Evolutionary conservation across 164 flowering plant genomes (phyloP).

Genomic region (Chimonanthus praecox): DNA sequence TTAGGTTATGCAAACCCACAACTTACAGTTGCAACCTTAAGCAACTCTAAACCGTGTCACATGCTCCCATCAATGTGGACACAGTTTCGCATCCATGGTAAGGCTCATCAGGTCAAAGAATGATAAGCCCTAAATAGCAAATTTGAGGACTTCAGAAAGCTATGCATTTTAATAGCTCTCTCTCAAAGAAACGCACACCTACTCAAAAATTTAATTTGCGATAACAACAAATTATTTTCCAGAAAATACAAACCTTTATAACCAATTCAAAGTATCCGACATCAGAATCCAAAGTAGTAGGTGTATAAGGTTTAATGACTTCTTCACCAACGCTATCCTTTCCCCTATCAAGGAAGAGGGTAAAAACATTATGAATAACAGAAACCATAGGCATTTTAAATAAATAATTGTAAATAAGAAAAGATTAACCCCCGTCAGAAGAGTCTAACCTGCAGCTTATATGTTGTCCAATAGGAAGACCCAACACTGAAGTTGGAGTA

Average conservation of each 20-base stretch:
- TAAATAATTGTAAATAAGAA: background rate
- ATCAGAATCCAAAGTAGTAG: conserved; percentile 95
- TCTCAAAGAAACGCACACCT: too few relatives aligned
- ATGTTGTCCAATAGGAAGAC: conserved; percentile 98
- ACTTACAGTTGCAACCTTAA: too few relatives aligned
- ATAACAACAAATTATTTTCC: background rate
- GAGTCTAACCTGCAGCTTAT: conserved; percentile 78
- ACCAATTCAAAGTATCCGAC: conserved; percentile 91
- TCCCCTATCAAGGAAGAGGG: conserved; percentile 47
- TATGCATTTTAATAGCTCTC: background rate
- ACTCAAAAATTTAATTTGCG: too few relatives aligned
- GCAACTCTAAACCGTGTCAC: too few relatives aligned
- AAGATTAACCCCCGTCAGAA: background rate
- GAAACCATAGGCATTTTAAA: background rate
- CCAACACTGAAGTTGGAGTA: conserved; percentile 76
- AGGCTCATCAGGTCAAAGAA: background rate
- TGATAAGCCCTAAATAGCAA: background rate
- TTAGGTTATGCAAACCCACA: too few relatives aligned
- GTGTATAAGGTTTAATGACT: conserved; percentile 92
- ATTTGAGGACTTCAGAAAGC: too few relatives aligned
- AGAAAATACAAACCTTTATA: conserved; percentile 61
- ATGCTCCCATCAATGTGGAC: background rate
- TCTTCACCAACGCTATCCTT: conserved; percentile 90
- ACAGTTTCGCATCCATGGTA: background rate
- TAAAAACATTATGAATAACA: background rate